phyloP scores from a whole-genome alignment of 164 flowering plant species.

The Sedum album region DNA sequence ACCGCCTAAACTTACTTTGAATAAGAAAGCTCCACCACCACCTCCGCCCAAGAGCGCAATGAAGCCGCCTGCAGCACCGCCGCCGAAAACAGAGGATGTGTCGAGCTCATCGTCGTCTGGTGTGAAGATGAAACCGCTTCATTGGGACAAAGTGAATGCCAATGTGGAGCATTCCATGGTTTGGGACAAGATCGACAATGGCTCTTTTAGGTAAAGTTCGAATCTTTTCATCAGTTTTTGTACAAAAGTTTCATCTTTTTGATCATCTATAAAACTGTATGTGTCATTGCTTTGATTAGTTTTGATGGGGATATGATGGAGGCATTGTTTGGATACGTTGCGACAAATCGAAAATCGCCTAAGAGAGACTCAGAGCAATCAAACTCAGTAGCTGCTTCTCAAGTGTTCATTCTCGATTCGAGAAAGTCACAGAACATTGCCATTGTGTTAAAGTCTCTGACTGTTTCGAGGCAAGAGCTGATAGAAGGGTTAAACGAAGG shows the following conservation, averaged over 20 bases:
- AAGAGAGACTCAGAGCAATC: slow-evolving; percentile 14
- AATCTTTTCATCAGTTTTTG: neutral
- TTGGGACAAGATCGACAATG: slow-evolving; percentile 69
- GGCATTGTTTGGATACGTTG: slow-evolving; percentile 75
- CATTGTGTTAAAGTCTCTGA: slow-evolving; percentile 42
- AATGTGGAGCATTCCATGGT: slow-evolving; percentile 84
- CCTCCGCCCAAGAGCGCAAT: slow-evolving; percentile 26
- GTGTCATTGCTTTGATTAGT: slow-evolving; percentile 24
- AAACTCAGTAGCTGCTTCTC: neutral
- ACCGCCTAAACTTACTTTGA: too few species aligned
- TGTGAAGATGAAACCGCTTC: slow-evolving; percentile 76
- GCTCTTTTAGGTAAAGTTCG: slow-evolving; percentile 72
- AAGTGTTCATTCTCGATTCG: slow-evolving; percentile 27
- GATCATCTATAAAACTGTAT: neutral
- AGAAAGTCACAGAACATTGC: slow-evolving; percentile 43
- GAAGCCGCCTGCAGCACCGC: slow-evolving; percentile 17
- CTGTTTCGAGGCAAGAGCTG: slow-evolving; percentile 28
- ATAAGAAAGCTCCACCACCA: slow-evolving; percentile 16
- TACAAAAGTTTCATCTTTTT: neutral
- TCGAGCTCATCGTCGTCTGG: slow-evolving; percentile 8
- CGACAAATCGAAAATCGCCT: slow-evolving; percentile 49
- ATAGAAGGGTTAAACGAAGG: slow-evolving; percentile 36
- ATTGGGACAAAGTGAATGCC: slow-evolving; percentile 82
- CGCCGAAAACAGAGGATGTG: neutral
- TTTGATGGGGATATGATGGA: slow-evolving; percentile 91